Base-by-base conservation (phyloP, 2,329 filamentous ascomycete species). In the Talaromyces amestolkiae region DNA sequence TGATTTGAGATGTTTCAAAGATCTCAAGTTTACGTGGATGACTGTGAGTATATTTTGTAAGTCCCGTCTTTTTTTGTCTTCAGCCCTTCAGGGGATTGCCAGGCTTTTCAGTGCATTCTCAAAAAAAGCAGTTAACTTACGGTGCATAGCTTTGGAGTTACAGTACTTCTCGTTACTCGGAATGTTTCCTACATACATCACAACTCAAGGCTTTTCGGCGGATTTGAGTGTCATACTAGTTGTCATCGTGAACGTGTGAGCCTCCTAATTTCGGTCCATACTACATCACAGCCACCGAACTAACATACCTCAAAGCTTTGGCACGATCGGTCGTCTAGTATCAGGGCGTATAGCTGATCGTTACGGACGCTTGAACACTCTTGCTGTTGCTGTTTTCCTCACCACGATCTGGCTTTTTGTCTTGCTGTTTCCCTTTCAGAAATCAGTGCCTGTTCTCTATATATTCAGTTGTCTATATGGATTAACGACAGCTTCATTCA, bases 321-420 rank as follows among this genome's bases (percentile, higher is more conserved):
- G 61, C 0, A 54, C 76, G 19, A 61, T 82, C 7, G 82, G 82
- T 3, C 78, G 82, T 11, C 70, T 83, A 6, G 64, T 82, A 1
- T 78, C 81, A 0, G 82, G 82, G 0, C 71, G 78, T 1, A 67
- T 81, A 4, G 79, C 78, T 2, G 82, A 84, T 63, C 72, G 71
- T 15, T 73, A 81, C 41, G 82, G 82, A 0, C 78, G 80, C 5
- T 79, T 84, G 58, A 84, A 84, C 66, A 77, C 81, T 0, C 75
- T 83, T 0, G 71, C 78, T 9, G 64, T 72, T 11, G 74, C 79
- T 65, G 76, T 81, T 22, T 65, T 73, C 0, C 58, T 74, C 6
- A 77, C 74, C 0, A 69, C 78, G 0, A 41, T 81, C 8, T 73
- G 77, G 11, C 81, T 81, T 22, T 79, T 80, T 1, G 73, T 74